Evolutionary conservation across 345 rosid genomes (phyloP).

Genomic region (Lepidium didymum): DNA sequence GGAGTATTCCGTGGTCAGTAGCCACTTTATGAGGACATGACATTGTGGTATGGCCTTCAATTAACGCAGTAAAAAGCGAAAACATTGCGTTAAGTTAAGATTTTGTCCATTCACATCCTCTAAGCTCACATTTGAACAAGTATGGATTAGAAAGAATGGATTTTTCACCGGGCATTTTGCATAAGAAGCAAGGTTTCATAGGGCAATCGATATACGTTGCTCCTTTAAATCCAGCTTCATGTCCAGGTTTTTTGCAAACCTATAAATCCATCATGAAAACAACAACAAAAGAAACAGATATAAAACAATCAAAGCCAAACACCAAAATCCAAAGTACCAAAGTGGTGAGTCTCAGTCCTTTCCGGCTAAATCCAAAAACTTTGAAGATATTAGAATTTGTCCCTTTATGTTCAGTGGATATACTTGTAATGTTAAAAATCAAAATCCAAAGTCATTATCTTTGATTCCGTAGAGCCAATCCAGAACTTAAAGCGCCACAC

Average conservation of each 20-base stretch:
- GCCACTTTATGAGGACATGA: constrained; percentile 75
- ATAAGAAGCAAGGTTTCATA: constrained; percentile 93
- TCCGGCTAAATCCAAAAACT: not conserved
- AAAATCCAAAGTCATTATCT: not conserved
- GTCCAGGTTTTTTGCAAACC: constrained; percentile 89
- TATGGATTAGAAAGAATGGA: not conserved
- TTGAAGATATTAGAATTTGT: not conserved
- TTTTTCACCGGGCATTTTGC: constrained; percentile 87
- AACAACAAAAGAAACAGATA: not conserved
- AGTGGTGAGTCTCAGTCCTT: not conserved
- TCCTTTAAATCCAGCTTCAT: constrained; percentile 94
- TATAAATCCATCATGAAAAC: constrained; percentile 25
- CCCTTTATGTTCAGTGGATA: not conserved
- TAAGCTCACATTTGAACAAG: not conserved
- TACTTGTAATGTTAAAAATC: not conserved
- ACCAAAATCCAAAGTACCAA: not conserved
- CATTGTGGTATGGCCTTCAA: constrained; percentile 87
- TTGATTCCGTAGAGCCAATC: not conserved
- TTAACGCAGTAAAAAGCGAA: not conserved
- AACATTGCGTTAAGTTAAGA: not conserved
- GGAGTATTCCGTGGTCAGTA: constrained; percentile 52
- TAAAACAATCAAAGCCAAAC: not conserved
- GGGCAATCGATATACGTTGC: constrained; percentile 94
- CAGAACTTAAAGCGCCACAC: not conserved
- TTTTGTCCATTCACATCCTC: not conserved